These are phyloP conservation scores for Penicillium sp. DNA, from an alignment of 2,329 filamentous ascomycete genomes.

Conservation along the genomic window DNA sequence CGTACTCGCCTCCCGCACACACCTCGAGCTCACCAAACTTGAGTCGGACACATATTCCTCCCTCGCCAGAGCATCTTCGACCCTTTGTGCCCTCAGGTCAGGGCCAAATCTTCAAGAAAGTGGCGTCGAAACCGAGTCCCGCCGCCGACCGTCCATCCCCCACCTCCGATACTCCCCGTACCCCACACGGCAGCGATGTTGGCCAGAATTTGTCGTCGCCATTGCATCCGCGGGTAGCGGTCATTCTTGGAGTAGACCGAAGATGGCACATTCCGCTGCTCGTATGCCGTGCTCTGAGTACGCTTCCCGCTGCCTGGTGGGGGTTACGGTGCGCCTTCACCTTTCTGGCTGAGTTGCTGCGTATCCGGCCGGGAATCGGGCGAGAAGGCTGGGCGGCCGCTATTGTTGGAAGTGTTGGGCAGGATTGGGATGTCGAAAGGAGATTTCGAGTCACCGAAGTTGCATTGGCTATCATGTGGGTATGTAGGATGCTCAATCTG, in stretches of 20 bases:
- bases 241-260: slow-evolving; percentile 66
- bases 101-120: slow-evolving; percentile 23
- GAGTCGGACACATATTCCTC: slow-evolving; percentile 14
- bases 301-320: slow-evolving; percentile 66
- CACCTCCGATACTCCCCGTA: slow-evolving; percentile 23
- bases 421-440: slow-evolving; percentile 42
- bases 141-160: slow-evolving; percentile 26
- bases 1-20: slow-evolving; percentile 26
- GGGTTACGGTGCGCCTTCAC: slow-evolving; percentile 63
- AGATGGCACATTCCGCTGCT: slow-evolving; percentile 70
- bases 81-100: slow-evolving; percentile 9
- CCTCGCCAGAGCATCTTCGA: slow-evolving; percentile 9
- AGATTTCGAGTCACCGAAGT: slow-evolving; percentile 61
- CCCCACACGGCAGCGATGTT: slow-evolving; percentile 26
- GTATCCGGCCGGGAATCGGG: slow-evolving; percentile 40
- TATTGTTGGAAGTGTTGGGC: slow-evolving; percentile 32
- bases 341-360: slow-evolving; percentile 59
- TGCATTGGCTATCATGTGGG: slow-evolving; percentile 67
- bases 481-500: slow-evolving; percentile 38
- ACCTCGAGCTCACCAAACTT: slow-evolving; percentile 22
- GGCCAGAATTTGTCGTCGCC: slow-evolving; percentile 29
- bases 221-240: slow-evolving; percentile 70
- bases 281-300: slow-evolving; percentile 64
- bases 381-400: slow-evolving; percentile 37
- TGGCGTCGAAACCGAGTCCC: slow-evolving; percentile 25